Evolutionary conservation across 1,284 basidiomycete genomes (phyloP).

Genomic region (Coriolopsis trogii): DNA sequence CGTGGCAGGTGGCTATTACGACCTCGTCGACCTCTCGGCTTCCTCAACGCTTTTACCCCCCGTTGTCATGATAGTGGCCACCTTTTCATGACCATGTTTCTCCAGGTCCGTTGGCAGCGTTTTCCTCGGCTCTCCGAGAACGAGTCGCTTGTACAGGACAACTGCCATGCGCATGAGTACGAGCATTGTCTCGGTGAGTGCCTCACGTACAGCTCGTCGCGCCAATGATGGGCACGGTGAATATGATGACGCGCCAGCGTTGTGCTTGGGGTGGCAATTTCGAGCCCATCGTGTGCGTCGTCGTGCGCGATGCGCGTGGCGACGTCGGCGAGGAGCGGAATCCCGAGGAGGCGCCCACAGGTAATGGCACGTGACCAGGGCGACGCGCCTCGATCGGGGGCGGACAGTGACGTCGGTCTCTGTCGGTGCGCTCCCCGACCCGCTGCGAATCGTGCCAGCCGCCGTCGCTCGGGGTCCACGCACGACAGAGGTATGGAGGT

Average conservation of each 20-base stretch:
- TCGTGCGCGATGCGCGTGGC: slow-evolving; percentile 8
- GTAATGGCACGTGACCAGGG: slow-evolving; percentile 11
- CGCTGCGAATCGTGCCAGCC: slow-evolving; percentile 8
- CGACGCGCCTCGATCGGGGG: slow-evolving; percentile 13
- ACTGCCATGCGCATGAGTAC: slow-evolving; percentile 40
- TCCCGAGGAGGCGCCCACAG: neutral
- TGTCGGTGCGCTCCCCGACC: neutral
- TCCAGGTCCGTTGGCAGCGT: slow-evolving; percentile 24
- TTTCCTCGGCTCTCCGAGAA: slow-evolving; percentile 60
- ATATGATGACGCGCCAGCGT: slow-evolving; percentile 59
- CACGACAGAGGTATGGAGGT: neutral
- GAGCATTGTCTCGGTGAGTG: neutral
- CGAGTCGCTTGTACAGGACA: slow-evolving; percentile 66
- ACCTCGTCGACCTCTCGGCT: neutral
- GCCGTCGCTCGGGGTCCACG: neutral
- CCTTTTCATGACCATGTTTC: slow-evolving; percentile 23
- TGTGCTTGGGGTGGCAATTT: slow-evolving; percentile 48
- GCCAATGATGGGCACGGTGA: slow-evolving; percentile 62
- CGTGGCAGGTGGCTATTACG: neutral
- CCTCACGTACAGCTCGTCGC: slow-evolving; percentile 52
- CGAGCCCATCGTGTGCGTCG: slow-evolving; percentile 21
- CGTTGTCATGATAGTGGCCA: slow-evolving; percentile 19
- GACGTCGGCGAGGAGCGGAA: slow-evolving; percentile 15
- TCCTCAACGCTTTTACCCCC: slow-evolving; percentile 2
- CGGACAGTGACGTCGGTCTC: slow-evolving; percentile 22